These are phyloP conservation scores for Fusarium domesticum DNA, from an alignment of 2,329 filamentous ascomycete species.

Conservation along the genomic window DNA sequence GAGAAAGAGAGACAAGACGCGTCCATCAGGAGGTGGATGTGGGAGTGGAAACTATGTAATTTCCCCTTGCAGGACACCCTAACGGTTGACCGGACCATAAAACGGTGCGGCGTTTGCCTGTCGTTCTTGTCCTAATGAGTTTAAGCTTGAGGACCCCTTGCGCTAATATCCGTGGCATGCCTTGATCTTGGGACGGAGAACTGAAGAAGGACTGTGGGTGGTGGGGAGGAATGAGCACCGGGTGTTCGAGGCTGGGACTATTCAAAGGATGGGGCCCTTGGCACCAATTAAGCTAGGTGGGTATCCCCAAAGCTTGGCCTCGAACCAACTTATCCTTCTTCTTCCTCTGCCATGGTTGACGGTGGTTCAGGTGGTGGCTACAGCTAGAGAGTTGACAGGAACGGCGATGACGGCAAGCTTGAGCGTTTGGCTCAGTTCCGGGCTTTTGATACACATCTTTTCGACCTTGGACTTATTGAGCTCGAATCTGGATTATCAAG, in stretches of 20 bases:
- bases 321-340: no score
- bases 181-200: no score
- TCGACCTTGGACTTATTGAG: no score
- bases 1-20: neutral
- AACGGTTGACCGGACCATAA: slow-evolving; percentile 22
- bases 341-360: no score
- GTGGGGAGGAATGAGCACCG: no score
- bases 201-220: no score
- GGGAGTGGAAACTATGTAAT: slow-evolving; percentile 14
- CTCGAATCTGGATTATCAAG: no score
- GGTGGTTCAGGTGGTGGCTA: slow-evolving; percentile 7
- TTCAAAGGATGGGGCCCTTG: no score
- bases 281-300: no score
- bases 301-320: no score
- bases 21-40: neutral
- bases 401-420: slow-evolving; percentile 4
- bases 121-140: neutral
- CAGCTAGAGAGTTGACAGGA: neutral
- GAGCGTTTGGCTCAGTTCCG: neutral
- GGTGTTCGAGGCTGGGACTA: no score
- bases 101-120: slow-evolving; percentile 26
- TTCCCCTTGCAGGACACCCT: slow-evolving; percentile 30
- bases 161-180: neutral
- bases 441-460: no score
- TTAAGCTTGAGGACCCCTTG: neutral